phyloP scores from a whole-genome alignment of 805 yeast genomes.

The Ogataea minuta region DNA sequence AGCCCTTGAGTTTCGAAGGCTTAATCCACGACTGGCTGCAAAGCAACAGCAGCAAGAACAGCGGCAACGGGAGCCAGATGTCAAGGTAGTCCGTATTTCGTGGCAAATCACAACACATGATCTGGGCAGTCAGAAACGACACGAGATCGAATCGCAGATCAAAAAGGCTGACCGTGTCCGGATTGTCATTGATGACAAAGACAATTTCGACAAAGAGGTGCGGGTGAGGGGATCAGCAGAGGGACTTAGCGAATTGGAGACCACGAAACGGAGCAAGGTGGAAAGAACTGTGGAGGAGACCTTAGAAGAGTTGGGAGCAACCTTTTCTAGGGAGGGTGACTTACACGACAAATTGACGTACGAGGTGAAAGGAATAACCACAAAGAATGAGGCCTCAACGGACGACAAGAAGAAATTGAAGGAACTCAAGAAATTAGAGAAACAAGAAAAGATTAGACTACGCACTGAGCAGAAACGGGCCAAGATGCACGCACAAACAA shows the following conservation, averaged over 20 bases:
- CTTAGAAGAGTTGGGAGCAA: conserved; percentile 26
- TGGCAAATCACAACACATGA: conserved; percentile 60
- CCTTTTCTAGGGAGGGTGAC: conserved; percentile 23
- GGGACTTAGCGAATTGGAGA: conserved; percentile 34
- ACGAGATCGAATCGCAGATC: conserved; percentile 46
- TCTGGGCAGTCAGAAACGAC: conserved; percentile 48
- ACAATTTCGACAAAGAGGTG: conserved; percentile 23
- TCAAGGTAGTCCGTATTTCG: conserved; percentile 49
- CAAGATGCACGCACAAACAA: conserved; percentile 11
- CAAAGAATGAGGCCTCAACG: conserved; percentile 6
- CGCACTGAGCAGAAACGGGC: conserved; percentile 21
- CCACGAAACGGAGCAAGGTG: conserved; percentile 34
- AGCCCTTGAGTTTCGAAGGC: conserved; percentile 14
- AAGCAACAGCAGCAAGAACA: conserved; percentile 10
- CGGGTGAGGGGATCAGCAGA: conserved; percentile 5
- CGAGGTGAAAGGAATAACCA: conserved; percentile 15
- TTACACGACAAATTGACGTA: conserved; percentile 19
- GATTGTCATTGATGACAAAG: conserved; percentile 41
- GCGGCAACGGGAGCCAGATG: conserved; percentile 22
- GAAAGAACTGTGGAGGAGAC: conserved; percentile 30
- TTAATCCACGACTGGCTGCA: conserved; percentile 16
- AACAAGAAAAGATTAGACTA: conserved; percentile 33
- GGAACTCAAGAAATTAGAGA: conserved; percentile 33
- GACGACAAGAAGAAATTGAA: conserved; percentile 33
- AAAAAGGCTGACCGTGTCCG: conserved; percentile 43